Evolutionary conservation across 2,329 filamentous ascomycete genomes (phyloP).

Genomic region (Xylariomycetidae sp.): DNA sequence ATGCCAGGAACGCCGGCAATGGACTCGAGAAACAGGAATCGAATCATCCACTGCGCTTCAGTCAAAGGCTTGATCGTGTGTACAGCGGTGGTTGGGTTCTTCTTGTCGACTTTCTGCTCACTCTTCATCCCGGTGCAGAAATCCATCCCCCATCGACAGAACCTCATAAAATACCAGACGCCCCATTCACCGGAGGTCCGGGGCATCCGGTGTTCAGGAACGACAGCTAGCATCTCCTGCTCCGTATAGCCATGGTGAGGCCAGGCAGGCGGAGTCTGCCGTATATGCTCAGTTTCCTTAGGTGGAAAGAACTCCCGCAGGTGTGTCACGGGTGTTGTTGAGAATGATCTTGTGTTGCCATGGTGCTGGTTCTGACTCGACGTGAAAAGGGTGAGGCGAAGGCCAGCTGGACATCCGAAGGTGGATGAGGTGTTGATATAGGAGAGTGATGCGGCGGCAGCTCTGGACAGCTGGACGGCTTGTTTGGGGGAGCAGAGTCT

Average conservation of each 20-base stretch:
- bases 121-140: constrained; percentile 69
- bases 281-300: constrained; percentile 57
- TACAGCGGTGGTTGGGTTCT: constrained; percentile 50
- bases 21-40: constrained; percentile 90
- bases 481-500: constrained; percentile 28
- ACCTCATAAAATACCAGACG: constrained; percentile 71
- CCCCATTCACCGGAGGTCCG: constrained; percentile 70
- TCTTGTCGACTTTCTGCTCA: constrained; percentile 62
- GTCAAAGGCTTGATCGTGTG: constrained; percentile 59
- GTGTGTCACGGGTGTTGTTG: constrained; percentile 40
- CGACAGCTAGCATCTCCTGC: constrained; percentile 71
- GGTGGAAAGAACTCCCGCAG: constrained; percentile 60
- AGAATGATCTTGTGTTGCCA: constrained; percentile 37
- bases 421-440: too few relatives aligned
- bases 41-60: constrained; percentile 82
- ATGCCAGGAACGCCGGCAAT: constrained; percentile 95
- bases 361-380: constrained; percentile 18
- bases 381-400: constrained; percentile 24
- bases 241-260: constrained; percentile 69
- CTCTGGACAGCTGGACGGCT: constrained; percentile 22
- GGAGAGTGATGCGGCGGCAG: constrained; percentile 18
- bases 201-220: constrained; percentile 71
- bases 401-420: constrained; percentile 16
- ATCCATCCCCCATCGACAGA: constrained; percentile 78
- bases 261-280: constrained; percentile 62